A percentile compares a stretch with the other conserved stretches of the same genome.
phyloP scores from a whole-genome alignment of 345 rosid species.

The Eucalyptus sp. region DNA sequence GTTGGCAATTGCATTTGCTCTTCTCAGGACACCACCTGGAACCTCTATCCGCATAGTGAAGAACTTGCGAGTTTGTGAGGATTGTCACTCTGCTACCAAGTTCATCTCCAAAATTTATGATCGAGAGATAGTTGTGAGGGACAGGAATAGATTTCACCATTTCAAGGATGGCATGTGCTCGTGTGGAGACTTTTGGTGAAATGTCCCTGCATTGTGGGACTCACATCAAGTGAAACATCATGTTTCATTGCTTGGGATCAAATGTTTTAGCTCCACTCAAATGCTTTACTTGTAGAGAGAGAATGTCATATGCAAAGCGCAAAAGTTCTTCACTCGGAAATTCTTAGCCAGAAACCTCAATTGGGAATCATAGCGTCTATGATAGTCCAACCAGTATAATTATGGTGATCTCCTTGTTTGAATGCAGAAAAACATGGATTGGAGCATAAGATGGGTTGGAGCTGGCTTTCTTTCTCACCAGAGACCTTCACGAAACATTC shows the following conservation, averaged over 20 bases:
- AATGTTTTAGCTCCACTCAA: background rate
- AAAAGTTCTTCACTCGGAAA: background rate
- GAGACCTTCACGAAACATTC: background rate
- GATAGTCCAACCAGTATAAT: background rate
- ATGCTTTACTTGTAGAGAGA: background rate
- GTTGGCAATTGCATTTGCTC: conserved; percentile 50
- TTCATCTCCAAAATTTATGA: conserved; percentile 23
- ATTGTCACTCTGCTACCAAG: conserved; percentile 50
- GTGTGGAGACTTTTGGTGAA: conserved; percentile 40
- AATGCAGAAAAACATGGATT: background rate
- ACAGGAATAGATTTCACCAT: conserved; percentile 37
- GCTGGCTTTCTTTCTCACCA: background rate
- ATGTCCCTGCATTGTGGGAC: background rate
- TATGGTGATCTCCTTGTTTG: background rate
- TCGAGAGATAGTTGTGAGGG: conserved; percentile 40
- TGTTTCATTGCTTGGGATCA: background rate
- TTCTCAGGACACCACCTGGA: conserved; percentile 29
- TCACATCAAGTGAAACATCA: background rate
- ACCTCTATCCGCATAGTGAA: conserved; percentile 41
- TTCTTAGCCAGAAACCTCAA: background rate
- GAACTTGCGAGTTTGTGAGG: conserved; percentile 42
- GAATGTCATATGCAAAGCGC: background rate
- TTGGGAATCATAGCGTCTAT: background rate
- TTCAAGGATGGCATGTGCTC: conserved; percentile 50
- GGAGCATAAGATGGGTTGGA: background rate